These are phyloP conservation scores for Stellera chamaejasme DNA, from an alignment of 345 rosid genomes.

Conservation along the genomic window DNA sequence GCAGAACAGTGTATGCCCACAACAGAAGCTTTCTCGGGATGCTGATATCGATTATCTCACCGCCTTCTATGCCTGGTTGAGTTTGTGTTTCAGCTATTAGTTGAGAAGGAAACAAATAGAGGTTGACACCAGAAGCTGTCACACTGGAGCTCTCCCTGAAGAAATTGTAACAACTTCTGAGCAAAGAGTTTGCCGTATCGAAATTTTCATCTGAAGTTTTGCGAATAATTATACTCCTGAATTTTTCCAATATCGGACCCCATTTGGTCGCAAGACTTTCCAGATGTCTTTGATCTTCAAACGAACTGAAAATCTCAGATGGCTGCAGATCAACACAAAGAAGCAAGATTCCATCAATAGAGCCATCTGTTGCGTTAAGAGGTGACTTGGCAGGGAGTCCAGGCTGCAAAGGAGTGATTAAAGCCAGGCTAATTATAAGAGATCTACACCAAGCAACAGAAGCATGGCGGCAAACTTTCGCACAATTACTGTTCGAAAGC, in stretches of 20 bases:
- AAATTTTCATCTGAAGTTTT: constrained; percentile 55
- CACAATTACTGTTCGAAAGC: constrained; percentile 65
- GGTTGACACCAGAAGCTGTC: constrained; percentile 54
- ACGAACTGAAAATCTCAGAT: constrained; percentile 60
- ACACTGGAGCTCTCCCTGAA: constrained; percentile 74
- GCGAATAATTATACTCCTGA: constrained; percentile 50
- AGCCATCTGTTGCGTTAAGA: constrained; percentile 28
- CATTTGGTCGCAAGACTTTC: constrained; percentile 61
- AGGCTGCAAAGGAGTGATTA: constrained; percentile 54
- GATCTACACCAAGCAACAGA: constrained; percentile 91
- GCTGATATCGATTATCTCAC: constrained; percentile 80
- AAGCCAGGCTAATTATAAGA: constrained; percentile 63
- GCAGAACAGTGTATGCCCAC: constrained; percentile 82
- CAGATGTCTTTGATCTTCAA: constrained; percentile 47
- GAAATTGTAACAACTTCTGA: constrained; percentile 71
- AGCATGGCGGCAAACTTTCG: constrained; percentile 87
- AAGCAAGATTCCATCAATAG: constrained; percentile 37
- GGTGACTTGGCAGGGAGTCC: constrained; percentile 35
- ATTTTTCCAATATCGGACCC: constrained; percentile 52
- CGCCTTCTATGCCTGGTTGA: constrained; percentile 50
- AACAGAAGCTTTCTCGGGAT: constrained; percentile 84
- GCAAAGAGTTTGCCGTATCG: constrained; percentile 64
- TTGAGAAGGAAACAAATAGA: constrained; percentile 50
- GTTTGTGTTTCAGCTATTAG: constrained; percentile 31
- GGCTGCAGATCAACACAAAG: constrained; percentile 73